Percentiles rank a stretch among this genome's conserved stretches.
Evolutionary conservation across 257 asterid species (phyloP).

Genomic region (Fraxinus cuspidata): DNA sequence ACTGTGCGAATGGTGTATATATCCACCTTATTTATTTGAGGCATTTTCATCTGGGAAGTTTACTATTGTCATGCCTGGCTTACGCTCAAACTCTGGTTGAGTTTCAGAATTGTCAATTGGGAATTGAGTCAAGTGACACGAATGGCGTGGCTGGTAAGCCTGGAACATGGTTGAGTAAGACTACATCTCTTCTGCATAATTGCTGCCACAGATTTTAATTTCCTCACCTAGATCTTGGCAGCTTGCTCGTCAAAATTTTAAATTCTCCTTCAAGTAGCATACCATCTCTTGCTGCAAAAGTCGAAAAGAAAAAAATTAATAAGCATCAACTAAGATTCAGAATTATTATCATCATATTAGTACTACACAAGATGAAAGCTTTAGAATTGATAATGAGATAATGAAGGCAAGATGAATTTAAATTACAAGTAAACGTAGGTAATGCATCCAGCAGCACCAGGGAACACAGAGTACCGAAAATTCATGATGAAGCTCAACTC

Average conservation of each 20-base stretch:
- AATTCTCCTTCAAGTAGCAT: conserved; percentile 69
- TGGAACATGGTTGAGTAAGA: no score
- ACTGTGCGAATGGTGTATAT: not conserved
- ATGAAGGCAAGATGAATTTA: not conserved
- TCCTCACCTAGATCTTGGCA: not conserved
- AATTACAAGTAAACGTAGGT: conserved; percentile 70
- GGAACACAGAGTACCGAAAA: conserved; percentile 83
- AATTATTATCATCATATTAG: not conserved
- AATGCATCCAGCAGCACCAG: conserved; percentile 82
- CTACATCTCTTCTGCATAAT: not conserved
- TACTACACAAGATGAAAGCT: not conserved
- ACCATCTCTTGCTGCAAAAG: conserved; percentile 86
- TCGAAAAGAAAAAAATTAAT: no score
- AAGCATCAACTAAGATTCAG: not conserved
- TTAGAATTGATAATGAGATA: not conserved
- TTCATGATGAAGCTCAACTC: conserved; percentile 73
- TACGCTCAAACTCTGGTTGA: no score
- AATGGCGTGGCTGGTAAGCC: no score
- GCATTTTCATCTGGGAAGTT: not conserved
- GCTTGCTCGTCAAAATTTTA: conserved; percentile 53
- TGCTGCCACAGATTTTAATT: not conserved
- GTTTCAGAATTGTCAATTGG: no score
- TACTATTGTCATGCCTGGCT: not conserved
- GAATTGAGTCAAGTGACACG: no score
- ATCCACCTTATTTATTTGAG: not conserved